Conservation (phyloP, 306 rosid genomes). For the Quercus bicolor region DNA sequence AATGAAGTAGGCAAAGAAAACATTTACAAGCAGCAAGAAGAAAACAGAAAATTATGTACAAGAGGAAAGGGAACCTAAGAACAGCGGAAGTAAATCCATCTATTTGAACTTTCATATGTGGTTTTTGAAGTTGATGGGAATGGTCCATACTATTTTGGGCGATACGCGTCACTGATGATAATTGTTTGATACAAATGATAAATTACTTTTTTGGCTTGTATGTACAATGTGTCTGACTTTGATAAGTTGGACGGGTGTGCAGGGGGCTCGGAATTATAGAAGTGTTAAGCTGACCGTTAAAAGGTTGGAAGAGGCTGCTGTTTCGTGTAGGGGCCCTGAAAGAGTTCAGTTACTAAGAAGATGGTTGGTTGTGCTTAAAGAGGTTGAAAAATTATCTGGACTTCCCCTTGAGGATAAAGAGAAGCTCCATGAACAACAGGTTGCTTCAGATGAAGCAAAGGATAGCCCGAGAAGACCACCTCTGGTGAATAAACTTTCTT, state of each 20-base stretch:
- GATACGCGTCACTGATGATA: background rate
- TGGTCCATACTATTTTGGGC: background rate
- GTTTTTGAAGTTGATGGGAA: background rate
- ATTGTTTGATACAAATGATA: background rate
- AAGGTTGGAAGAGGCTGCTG: constrained; percentile 89
- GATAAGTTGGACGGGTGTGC: constrained; percentile 8
- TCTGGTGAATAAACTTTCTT: constrained; percentile 41
- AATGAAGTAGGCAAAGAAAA: too few relatives aligned
- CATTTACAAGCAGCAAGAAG: too few relatives aligned
- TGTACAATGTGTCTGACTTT: background rate
- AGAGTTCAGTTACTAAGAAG: constrained; percentile 74
- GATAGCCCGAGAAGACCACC: constrained; percentile 67
- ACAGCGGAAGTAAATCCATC: background rate
- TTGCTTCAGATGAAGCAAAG: constrained; percentile 50
- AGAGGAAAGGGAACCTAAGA: background rate
- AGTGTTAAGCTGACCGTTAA: constrained; percentile 63
- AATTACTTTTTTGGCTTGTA: background rate
- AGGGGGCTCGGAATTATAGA: constrained; percentile 68
- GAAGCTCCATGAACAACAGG: constrained; percentile 50
- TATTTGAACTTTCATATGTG: background rate
- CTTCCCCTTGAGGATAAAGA: constrained; percentile 49
- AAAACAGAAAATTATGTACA: too few relatives aligned
- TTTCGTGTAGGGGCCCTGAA: constrained; percentile 65
- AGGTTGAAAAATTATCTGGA: constrained; percentile 52
- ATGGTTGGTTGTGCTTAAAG: constrained; percentile 85